phyloP scores from a whole-genome alignment of 73 alveolate species.

The Paramecium caudatum region DNA sequence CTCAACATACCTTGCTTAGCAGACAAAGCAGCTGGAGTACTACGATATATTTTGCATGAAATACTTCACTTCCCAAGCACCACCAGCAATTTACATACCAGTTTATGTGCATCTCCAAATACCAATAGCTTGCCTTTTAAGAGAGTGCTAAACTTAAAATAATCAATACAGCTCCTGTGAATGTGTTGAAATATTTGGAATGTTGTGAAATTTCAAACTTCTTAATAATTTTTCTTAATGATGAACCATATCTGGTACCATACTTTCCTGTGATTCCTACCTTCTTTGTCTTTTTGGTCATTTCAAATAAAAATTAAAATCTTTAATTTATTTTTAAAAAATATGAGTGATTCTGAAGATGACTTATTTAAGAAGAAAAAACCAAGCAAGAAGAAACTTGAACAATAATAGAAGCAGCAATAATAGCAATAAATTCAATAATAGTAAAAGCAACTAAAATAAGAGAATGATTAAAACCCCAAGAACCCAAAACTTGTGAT shows the following conservation, averaged over 20 bases:
- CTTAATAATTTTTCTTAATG: conserved; percentile 95
- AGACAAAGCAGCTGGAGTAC: conserved; percentile 87
- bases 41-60: not conserved
- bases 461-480: not conserved
- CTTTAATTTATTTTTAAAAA: conserved; percentile 56
- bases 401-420: not conserved
- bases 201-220: conserved; percentile 95
- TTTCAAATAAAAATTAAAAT: conserved; percentile 49
- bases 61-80: conserved; percentile 88
- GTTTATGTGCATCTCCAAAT: conserved; percentile 93
- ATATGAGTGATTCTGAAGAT: conserved; percentile 58
- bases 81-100: conserved; percentile 89
- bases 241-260: conserved; percentile 97
- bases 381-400: conserved; percentile 29
- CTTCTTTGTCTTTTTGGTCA: conserved; percentile 95
- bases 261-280: conserved; percentile 98
- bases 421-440: conserved; percentile 24
- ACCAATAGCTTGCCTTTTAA: conserved; percentile 91
- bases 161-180: conserved; percentile 92
- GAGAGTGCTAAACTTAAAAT: conserved; percentile 79
- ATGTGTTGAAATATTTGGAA: conserved; percentile 90
- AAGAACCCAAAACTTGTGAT: not conserved
- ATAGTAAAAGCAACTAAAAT: not conserved
- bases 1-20: conserved; percentile 87
- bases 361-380: conserved; percentile 54